Evolutionary conservation across 768 basidiomycete species (phyloP).

Genomic region (Rhizopogon rudus): DNA sequence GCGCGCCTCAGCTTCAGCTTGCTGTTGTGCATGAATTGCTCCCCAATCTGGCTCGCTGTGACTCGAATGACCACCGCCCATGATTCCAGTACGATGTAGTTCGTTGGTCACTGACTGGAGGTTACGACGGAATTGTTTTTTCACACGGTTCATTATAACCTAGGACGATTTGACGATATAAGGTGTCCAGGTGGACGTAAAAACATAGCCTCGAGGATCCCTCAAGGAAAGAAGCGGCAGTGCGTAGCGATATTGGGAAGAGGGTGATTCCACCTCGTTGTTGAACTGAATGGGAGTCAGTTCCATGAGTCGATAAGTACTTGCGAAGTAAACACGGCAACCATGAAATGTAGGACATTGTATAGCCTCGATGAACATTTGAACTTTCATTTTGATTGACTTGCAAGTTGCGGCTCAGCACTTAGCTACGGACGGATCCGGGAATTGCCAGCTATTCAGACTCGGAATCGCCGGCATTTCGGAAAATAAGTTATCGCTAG

Average conservation of each 20-base stretch:
- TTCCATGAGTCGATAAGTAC: neutral
- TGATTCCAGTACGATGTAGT: constrained; percentile 1
- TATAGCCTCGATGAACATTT: too few relatives aligned
- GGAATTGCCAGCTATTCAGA: too few relatives aligned
- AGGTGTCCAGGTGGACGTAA: neutral
- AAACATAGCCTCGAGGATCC: neutral
- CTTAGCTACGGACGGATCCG: too few relatives aligned
- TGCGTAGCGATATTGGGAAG: too few relatives aligned
- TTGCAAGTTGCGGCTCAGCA: too few relatives aligned
- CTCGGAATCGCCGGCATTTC: too few relatives aligned
- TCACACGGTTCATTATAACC: neutral
- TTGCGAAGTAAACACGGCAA: neutral
- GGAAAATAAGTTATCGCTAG: too few relatives aligned
- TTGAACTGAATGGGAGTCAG: neutral
- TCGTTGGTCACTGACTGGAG: neutral
- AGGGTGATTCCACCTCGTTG: too few relatives aligned
- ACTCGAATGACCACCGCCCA: constrained; percentile 23
- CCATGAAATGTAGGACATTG: neutral
- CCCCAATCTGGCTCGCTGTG: constrained; percentile 19
- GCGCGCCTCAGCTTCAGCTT: constrained; percentile 9
- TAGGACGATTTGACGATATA: neutral
- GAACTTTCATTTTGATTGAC: too few relatives aligned
- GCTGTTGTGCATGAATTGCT: constrained; percentile 13
- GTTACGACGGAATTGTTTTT: neutral
- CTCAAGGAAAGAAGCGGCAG: neutral